Conservation (phyloP, 2,329 filamentous ascomycete species). For the Alternaria panax region DNA sequence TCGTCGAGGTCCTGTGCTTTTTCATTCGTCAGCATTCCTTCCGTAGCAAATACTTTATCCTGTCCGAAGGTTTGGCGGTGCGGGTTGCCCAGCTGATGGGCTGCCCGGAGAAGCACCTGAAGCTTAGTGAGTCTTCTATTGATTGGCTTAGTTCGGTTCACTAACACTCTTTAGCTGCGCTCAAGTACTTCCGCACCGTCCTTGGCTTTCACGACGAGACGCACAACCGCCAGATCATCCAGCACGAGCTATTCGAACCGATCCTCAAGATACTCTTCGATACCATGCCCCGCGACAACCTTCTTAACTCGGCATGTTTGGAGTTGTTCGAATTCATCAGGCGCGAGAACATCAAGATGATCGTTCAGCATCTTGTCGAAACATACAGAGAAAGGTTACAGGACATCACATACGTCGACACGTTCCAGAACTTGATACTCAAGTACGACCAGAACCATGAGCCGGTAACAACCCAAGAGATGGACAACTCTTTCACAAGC, state of each 20-base stretch:
- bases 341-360: conserved; percentile 66
- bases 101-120: conserved; percentile 89
- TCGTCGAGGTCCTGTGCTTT: conserved; percentile 92
- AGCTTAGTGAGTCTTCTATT: conserved; percentile 70
- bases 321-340: conserved; percentile 94
- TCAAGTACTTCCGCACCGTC: conserved; percentile 92
- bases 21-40: conserved; percentile 89
- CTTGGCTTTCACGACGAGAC: conserved; percentile 89
- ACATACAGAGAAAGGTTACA: conserved; percentile 81
- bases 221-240: conserved; percentile 83
- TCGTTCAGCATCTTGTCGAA: conserved; percentile 84
- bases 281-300: conserved; percentile 89
- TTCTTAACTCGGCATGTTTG: conserved; percentile 90
- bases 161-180: conserved; percentile 67
- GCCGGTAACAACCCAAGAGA: conserved; percentile 66
- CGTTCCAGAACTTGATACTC: conserved; percentile 77
- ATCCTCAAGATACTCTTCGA: conserved; percentile 84
- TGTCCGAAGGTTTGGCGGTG: conserved; percentile 77
- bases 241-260: conserved; percentile 81
- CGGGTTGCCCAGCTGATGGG: conserved; percentile 83
- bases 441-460: conserved; percentile 76
- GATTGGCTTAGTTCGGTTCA: neutral
- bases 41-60: conserved; percentile 86
- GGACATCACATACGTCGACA: conserved; percentile 80
- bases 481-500: conserved; percentile 71